Evolutionary conservation across 306 rosid genomes (phyloP).

Genomic region (Mucuna pruriens): DNA sequence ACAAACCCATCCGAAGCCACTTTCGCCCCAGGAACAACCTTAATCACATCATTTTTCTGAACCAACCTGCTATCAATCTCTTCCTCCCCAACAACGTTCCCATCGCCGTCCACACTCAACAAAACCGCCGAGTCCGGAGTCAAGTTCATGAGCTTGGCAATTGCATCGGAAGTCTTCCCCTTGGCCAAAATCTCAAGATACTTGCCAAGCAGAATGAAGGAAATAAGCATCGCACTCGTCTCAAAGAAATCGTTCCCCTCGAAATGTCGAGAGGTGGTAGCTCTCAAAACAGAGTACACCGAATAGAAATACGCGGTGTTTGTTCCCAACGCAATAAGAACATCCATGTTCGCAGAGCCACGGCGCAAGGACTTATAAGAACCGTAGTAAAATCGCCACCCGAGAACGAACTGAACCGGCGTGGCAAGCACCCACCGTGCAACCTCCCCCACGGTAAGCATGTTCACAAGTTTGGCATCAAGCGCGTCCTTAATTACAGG

Average conservation of each 20-base stretch:
- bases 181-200: constrained; percentile 87
- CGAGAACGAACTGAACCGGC: constrained; percentile 84
- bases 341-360: constrained; percentile 94
- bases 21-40: constrained; percentile 70
- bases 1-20: constrained; percentile 84
- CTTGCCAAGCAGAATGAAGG: constrained; percentile 86
- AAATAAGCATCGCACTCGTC: constrained; percentile 87
- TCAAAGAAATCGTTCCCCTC: constrained; percentile 89
- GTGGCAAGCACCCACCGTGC: constrained; percentile 77
- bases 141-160: constrained; percentile 85
- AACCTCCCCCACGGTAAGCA: constrained; percentile 71
- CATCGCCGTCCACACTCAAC: constrained; percentile 59
- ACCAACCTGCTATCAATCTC: constrained; percentile 79
- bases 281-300: constrained; percentile 72
- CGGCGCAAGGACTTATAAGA: constrained; percentile 69
- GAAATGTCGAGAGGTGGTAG: constrained; percentile 62
- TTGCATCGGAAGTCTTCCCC: constrained; percentile 89
- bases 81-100: constrained; percentile 57
- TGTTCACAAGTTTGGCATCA: constrained; percentile 68
- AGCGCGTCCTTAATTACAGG: constrained; percentile 62
- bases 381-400: constrained; percentile 73
- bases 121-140: constrained; percentile 74
- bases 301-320: constrained; percentile 92
- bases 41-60: constrained; percentile 82
- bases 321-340: constrained; percentile 84